phyloP scores from a whole-genome alignment of 805 yeast species.

The Candida gorgasii region DNA sequence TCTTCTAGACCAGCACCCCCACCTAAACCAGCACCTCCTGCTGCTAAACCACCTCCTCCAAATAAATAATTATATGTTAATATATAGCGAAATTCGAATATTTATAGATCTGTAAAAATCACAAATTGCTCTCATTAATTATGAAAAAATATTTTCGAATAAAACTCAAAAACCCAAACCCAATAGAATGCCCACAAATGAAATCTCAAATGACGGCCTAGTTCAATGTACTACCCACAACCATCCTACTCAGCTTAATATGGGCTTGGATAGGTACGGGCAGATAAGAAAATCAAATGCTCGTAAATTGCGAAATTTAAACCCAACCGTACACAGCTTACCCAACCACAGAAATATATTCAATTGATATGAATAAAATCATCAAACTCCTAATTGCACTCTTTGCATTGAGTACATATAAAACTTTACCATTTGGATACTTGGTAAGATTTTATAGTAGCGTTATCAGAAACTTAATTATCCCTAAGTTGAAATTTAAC shows the following conservation, averaged over 20 bases:
- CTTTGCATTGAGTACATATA: constrained; percentile 47
- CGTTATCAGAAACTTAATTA: constrained; percentile 41
- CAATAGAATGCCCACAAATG: background rate
- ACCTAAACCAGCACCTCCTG: background rate
- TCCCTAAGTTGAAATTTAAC: constrained; percentile 29
- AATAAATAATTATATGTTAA: background rate
- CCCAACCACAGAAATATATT: no score
- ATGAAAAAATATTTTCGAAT: background rate
- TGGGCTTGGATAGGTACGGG: no score
- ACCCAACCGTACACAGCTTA: background rate
- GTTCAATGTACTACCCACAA: no score
- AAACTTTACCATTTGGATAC: constrained; percentile 69
- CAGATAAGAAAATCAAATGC: no score
- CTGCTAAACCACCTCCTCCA: constrained; percentile 11
- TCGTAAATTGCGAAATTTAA: background rate
- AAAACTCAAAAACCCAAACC: background rate
- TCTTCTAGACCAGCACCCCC: constrained; percentile 7
- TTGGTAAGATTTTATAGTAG: constrained; percentile 59
- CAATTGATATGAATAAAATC: constrained; percentile 2
- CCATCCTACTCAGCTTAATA: no score
- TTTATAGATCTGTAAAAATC: background rate
- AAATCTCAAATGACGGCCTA: no score
- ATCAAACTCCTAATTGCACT: constrained; percentile 5
- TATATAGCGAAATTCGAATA: background rate
- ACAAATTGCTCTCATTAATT: background rate